Percentiles rank a stretch among this genome's conserved stretches.
Evolutionary conservation across 169 alveolate genomes (phyloP).

Genomic region (Cystoisospora suis): DNA sequence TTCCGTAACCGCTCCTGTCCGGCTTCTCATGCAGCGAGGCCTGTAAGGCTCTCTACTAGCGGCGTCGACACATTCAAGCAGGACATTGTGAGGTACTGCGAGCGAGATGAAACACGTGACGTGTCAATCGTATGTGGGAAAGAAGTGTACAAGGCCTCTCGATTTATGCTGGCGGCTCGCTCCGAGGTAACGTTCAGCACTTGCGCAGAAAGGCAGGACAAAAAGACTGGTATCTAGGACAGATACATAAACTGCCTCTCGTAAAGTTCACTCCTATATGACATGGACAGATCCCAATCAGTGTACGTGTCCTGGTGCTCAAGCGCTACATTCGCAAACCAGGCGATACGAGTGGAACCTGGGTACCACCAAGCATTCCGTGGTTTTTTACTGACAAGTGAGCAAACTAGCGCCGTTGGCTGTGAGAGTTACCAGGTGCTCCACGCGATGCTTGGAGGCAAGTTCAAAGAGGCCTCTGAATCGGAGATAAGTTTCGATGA

Average conservation of each 20-base stretch:
- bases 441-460: constrained; percentile 58
- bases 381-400: neutral
- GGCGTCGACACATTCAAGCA: neutral
- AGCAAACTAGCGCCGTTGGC: neutral
- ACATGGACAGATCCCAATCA: too few species aligned
- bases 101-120: constrained; percentile 12
- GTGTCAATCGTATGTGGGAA: neutral
- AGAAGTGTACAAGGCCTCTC: constrained; percentile 5
- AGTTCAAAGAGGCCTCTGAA: constrained; percentile 50
- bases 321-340: too few species aligned
- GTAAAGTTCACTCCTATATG: too few species aligned
- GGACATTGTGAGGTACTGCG: constrained; percentile 25
- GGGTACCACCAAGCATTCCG: neutral
- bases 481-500: constrained; percentile 52
- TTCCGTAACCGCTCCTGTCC: too few species aligned
- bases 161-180: constrained; percentile 31
- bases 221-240: too few species aligned
- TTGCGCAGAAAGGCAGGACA: too few species aligned
- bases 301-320: too few species aligned
- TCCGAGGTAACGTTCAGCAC: neutral
- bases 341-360: too few species aligned
- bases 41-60: too few species aligned
- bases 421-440: constrained; percentile 57
- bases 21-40: neutral
- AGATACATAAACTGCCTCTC: too few species aligned